Evolutionary conservation across 169 alveolate genomes (phyloP).

Genomic region (Plasmodium coatneyi): DNA sequence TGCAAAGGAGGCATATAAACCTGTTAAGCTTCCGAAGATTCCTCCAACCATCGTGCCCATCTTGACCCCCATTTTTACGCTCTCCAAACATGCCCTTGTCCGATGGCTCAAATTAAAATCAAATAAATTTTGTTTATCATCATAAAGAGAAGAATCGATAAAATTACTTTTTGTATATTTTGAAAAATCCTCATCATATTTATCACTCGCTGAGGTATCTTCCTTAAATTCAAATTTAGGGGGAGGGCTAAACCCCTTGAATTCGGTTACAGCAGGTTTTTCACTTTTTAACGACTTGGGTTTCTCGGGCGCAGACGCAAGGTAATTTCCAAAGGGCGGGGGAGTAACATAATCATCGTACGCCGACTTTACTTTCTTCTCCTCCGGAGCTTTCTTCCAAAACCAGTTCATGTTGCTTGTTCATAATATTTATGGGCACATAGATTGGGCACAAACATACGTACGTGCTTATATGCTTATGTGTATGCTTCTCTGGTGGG

Average conservation of each 20-base stretch:
- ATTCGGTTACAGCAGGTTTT: slow-evolving; percentile 26
- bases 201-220: slow-evolving; percentile 8
- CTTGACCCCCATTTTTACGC: slow-evolving; percentile 91
- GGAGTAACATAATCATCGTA: slow-evolving; percentile 71
- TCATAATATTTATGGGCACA: neutral
- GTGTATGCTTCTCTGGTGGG: neutral
- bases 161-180: slow-evolving; percentile 55
- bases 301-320: slow-evolving; percentile 56
- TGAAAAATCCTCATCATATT: slow-evolving; percentile 72
- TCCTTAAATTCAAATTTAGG: slow-evolving; percentile 76
- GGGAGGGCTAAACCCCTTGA: slow-evolving; percentile 74
- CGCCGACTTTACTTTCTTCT: slow-evolving; percentile 29
- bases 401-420: slow-evolving; percentile 69
- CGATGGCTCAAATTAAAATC: slow-evolving; percentile 83
- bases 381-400: slow-evolving; percentile 42
- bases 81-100: slow-evolving; percentile 88
- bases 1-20: slow-evolving; percentile 87
- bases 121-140: slow-evolving; percentile 72
- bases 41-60: slow-evolving; percentile 94
- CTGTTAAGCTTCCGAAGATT: slow-evolving; percentile 92
- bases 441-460: neutral
- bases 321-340: slow-evolving; percentile 74
- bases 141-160: slow-evolving; percentile 46
- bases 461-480: neutral
- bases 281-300: slow-evolving; percentile 69